Evolutionary conservation across 495 filamentous ascomycete genomes (phyloP).

Genomic region (Xylaria acuta): DNA sequence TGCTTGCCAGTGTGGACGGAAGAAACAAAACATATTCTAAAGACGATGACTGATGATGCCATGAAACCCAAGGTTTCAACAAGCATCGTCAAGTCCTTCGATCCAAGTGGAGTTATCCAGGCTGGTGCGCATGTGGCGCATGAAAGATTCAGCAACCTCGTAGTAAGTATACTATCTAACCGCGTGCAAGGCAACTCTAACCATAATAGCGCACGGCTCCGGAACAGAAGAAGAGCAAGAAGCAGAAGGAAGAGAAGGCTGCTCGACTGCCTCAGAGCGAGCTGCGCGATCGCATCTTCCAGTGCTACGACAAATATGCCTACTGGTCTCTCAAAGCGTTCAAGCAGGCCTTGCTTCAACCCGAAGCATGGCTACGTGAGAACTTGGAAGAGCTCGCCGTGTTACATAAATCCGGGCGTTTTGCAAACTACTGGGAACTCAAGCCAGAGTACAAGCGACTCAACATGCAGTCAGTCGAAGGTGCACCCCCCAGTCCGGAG

Average conservation of each 20-base stretch:
- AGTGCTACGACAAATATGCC: conserved; percentile 78
- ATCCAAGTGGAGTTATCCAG: conserved; percentile 48
- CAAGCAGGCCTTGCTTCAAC: conserved; percentile 74
- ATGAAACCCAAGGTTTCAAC: conserved; percentile 66
- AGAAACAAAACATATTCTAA: conserved; percentile 70
- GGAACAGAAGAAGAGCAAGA: conserved; percentile 53
- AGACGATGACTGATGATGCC: conserved; percentile 64
- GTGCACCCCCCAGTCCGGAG: conserved; percentile 59
- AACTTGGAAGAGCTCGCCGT: conserved; percentile 81
- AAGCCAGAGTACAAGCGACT: conserved; percentile 72
- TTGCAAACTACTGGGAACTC: conserved; percentile 82
- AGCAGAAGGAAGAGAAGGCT: conserved; percentile 76
- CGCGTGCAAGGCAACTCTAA: conserved; percentile 34
- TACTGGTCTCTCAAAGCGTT: conserved; percentile 91
- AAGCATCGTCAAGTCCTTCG: conserved; percentile 53
- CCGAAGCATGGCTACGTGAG: conserved; percentile 89
- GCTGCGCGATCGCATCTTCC: conserved; percentile 81
- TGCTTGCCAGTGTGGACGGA: conserved; percentile 77
- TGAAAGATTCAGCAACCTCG: conserved; percentile 59
- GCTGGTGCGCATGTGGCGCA: conserved; percentile 57
- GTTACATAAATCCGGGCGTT: conserved; percentile 78
- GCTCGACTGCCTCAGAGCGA: conserved; percentile 86
- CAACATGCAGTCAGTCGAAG: conserved; percentile 51
- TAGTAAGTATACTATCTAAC: conserved; percentile 54
- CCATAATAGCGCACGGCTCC: conserved; percentile 40